Evolutionary conservation across 208 protist species (phyloP).

Genomic region (Polymyxa betae): DNA sequence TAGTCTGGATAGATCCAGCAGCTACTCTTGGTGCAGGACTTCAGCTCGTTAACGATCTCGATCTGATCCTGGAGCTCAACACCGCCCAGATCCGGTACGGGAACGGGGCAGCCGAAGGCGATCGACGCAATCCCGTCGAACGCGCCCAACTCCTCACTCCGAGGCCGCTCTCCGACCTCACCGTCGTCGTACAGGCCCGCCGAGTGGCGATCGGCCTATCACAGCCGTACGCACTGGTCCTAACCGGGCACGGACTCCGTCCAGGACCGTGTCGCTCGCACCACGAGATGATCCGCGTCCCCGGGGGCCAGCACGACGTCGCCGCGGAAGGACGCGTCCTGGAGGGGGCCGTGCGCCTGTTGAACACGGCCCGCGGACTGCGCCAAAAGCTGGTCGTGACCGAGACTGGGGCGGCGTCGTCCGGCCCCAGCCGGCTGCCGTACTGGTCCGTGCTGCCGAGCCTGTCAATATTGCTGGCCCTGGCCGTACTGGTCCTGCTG

Average conservation of each 20-base stretch:
- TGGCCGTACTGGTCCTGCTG: not conserved
- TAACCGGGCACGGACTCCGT: not conserved
- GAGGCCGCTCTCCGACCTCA: not conserved
- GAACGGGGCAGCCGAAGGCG: not conserved
- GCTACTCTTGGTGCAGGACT: conserved; percentile 21
- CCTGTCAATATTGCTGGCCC: too few relatives aligned
- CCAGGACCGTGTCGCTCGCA: conserved; percentile 13
- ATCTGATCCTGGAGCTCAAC: not conserved
- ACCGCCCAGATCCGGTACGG: not conserved
- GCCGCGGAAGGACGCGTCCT: not conserved
- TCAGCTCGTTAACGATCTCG: conserved; percentile 45
- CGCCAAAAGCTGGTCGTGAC: too few relatives aligned
- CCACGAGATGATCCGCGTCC: not conserved
- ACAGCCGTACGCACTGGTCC: conserved; percentile 5
- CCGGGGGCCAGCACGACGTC: not conserved
- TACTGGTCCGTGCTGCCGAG: too few relatives aligned
- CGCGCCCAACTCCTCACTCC: not conserved
- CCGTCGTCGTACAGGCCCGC: not conserved
- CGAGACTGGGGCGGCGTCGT: too few relatives aligned
- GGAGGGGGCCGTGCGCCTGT: not conserved
- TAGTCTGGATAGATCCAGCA: not conserved
- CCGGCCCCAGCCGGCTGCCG: not conserved
- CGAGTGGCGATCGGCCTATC: not conserved
- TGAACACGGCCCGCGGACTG: conserved; percentile 15
- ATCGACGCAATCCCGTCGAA: conserved; percentile 30